These are phyloP conservation scores for Didymella pinodella DNA, from an alignment of 2,329 filamentous ascomycete species.

Conservation along the genomic window DNA sequence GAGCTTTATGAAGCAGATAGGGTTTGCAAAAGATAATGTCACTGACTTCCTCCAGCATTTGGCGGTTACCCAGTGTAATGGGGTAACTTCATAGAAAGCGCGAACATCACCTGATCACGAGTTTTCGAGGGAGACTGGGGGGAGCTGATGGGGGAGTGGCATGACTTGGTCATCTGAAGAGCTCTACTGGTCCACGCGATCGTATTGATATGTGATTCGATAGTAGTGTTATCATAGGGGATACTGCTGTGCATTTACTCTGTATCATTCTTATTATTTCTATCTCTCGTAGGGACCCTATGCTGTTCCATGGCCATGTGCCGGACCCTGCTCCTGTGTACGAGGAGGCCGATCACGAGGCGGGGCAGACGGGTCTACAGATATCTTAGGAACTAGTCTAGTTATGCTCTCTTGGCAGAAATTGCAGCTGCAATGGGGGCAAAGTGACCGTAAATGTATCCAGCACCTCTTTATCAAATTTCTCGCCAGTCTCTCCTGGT, in stretches of 20 bases:
- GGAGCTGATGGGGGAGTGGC: too few species aligned
- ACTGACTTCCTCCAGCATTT: background rate
- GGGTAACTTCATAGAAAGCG: too few species aligned
- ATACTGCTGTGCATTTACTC: too few species aligned
- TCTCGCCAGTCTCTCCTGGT: conserved; percentile 30
- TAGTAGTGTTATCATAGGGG: too few species aligned
- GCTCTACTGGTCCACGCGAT: background rate
- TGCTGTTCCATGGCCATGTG: too few species aligned
- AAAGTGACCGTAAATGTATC: conserved; percentile 30
- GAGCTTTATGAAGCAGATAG: too few species aligned
- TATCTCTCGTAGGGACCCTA: too few species aligned
- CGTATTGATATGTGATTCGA: background rate
- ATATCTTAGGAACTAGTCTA: background rate
- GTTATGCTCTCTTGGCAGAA: conserved; percentile 7
- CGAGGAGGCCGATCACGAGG: background rate
- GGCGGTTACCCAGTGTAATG: background rate
- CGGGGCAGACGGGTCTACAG: background rate
- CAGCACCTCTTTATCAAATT: conserved; percentile 33
- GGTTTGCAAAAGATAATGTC: too few species aligned
- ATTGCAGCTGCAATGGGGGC: conserved; percentile 36
- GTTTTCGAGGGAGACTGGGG: background rate
- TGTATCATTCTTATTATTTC: too few species aligned
- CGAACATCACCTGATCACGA: background rate
- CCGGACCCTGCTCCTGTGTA: too few species aligned
- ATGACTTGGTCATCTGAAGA: background rate